phyloP scores from a whole-genome alignment of 1,284 basidiomycete species.

The Fomitopsis schrenkii region DNA sequence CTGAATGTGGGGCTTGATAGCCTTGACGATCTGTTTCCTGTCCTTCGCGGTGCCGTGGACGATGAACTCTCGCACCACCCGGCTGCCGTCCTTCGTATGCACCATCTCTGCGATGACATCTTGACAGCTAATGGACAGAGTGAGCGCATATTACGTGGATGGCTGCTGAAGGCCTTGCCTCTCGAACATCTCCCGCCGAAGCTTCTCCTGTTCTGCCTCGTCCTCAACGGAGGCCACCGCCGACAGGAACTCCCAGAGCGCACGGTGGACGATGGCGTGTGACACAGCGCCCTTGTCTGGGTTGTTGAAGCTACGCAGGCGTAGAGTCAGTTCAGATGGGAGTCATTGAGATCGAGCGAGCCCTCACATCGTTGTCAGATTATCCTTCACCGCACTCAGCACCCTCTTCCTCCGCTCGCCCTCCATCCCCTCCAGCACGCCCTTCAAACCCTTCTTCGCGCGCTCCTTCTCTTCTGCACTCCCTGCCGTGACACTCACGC shows the following conservation, averaged over 20 bases:
- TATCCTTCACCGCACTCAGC: conserved; percentile 66
- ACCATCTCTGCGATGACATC: conserved; percentile 87
- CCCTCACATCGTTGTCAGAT: conserved; percentile 71
- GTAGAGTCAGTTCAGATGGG: not conserved
- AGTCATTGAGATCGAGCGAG: not conserved
- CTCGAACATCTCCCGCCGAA: conserved; percentile 65
- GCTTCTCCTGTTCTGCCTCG: conserved; percentile 57
- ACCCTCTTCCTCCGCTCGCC: conserved; percentile 64
- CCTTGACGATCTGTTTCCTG: conserved; percentile 84
- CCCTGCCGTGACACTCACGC: conserved; percentile 50
- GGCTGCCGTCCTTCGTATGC: conserved; percentile 86
- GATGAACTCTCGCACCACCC: conserved; percentile 80
- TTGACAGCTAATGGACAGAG: conserved; percentile 50
- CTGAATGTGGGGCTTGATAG: conserved; percentile 81
- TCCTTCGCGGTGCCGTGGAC: conserved; percentile 85
- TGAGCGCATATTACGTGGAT: not conserved
- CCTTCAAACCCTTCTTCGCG: conserved; percentile 61
- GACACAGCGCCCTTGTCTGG: conserved; percentile 84
- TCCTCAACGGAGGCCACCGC: conserved; percentile 49
- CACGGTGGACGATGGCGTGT: conserved; percentile 82
- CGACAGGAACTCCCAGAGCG: conserved; percentile 72
- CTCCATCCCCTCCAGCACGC: conserved; percentile 61
- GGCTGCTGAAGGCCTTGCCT: conserved; percentile 25
- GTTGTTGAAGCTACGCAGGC: conserved; percentile 69
- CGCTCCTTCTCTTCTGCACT: conserved; percentile 57